Conservation (phyloP, 1,139 yeast genomes). For the Kodamaea ohmeri region DNA sequence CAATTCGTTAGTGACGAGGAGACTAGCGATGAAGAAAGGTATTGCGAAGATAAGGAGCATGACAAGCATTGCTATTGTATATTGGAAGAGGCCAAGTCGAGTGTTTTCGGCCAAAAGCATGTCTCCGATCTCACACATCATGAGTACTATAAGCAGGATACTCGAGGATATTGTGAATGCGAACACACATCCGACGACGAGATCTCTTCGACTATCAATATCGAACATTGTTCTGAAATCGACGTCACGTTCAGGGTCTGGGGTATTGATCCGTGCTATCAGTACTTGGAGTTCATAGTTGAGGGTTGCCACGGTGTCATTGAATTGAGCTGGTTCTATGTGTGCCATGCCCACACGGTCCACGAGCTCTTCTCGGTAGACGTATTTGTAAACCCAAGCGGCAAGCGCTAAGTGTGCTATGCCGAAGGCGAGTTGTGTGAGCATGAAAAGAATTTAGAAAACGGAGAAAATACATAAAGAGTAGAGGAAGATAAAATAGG, state of each 20-base stretch:
- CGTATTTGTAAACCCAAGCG: conserved; percentile 21
- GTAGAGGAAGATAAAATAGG: background rate
- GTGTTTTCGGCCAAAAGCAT: conserved; percentile 20
- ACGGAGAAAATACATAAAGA: background rate
- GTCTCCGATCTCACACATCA: conserved; percentile 40
- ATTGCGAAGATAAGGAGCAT: conserved; percentile 31
- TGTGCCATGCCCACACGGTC: conserved; percentile 19
- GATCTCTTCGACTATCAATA: conserved; percentile 3
- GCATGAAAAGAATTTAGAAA: conserved; percentile 4
- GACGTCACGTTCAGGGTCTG: conserved; percentile 13
- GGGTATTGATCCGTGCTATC: background rate
- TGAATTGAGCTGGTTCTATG: conserved; percentile 19
- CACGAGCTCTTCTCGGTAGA: conserved; percentile 28
- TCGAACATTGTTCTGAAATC: conserved; percentile 11
- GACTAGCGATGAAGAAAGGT: conserved; percentile 34
- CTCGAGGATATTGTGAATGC: conserved; percentile 32
- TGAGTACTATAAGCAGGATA: conserved; percentile 31
- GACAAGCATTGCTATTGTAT: conserved; percentile 34
- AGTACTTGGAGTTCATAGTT: conserved; percentile 8
- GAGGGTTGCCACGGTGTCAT: conserved; percentile 14
- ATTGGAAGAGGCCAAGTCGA: conserved; percentile 27
- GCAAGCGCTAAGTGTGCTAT: conserved; percentile 17
- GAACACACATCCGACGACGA: conserved; percentile 26
- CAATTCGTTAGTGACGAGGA: conserved; percentile 30
- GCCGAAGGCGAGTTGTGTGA: conserved; percentile 16